Percentiles rank a stretch among this genome's conserved stretches.
Evolutionary conservation across 345 rosid genomes (phyloP).

Genomic region (Brassica incana): DNA sequence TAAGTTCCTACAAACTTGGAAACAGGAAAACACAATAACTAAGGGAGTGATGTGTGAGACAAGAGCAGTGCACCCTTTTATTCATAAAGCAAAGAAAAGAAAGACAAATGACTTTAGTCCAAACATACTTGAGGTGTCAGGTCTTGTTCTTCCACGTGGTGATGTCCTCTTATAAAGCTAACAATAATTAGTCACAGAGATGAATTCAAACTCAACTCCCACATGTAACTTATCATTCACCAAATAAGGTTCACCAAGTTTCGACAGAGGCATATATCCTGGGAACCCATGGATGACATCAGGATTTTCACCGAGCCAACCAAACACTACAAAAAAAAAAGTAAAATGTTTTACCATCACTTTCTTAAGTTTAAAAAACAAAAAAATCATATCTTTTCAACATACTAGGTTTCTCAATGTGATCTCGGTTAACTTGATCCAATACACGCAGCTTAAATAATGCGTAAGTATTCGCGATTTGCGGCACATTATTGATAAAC

Average conservation of each 20-base stretch:
- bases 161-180: background rate
- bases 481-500: constrained; percentile 4
- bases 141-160: background rate
- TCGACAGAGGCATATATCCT: constrained; percentile 9
- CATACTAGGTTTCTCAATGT: background rate
- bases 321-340: background rate
- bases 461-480: background rate
- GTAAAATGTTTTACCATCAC: background rate
- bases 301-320: background rate
- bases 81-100: too few species aligned
- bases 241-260: constrained; percentile 16
- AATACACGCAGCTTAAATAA: constrained; percentile 22
- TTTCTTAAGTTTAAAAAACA: background rate
- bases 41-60: background rate
- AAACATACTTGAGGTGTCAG: background rate
- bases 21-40: background rate
- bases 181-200: background rate
- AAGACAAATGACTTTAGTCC: background rate
- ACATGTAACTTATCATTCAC: constrained; percentile 16
- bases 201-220: constrained; percentile 30
- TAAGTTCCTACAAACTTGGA: background rate
- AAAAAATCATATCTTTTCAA: background rate
- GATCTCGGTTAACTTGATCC: constrained; percentile 13
- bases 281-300: background rate
- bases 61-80: background rate